phyloP scores from a whole-genome alignment of 1,139 yeast genomes.

The Yamadazyma buinensis region DNA sequence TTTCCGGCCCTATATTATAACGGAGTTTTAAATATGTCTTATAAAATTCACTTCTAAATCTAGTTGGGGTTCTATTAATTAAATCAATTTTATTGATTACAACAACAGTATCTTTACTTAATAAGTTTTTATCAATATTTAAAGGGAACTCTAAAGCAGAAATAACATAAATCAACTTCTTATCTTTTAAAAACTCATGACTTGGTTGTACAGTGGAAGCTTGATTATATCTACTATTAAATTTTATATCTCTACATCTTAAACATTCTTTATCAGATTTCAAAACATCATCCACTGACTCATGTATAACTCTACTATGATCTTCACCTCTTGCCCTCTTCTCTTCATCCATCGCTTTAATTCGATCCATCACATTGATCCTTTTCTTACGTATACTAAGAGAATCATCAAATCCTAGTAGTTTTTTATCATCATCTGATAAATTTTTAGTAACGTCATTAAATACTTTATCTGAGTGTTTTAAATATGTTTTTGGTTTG shows the following conservation, averaged over 20 bases:
- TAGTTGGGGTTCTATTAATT: constrained; percentile 32
- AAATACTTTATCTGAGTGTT: constrained; percentile 22
- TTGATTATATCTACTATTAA: constrained; percentile 31
- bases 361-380: too few species aligned
- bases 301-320: too few species aligned
- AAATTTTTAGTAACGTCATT: constrained; percentile 16
- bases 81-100: constrained; percentile 60
- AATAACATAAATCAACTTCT: constrained; percentile 52
- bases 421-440: constrained; percentile 19
- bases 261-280: constrained; percentile 31
- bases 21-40: constrained; percentile 37
- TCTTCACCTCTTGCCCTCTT: too few species aligned
- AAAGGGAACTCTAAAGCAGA: constrained; percentile 72
- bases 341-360: not conserved
- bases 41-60: constrained; percentile 42
- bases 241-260: constrained; percentile 52
- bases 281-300: not conserved
- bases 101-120: constrained; percentile 29
- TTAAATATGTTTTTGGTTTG: constrained; percentile 8
- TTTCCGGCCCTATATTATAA: constrained; percentile 38
- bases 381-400: too few species aligned
- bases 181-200: not conserved
- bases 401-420: too few species aligned
- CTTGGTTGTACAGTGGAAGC: constrained; percentile 2
- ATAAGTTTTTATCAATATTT: constrained; percentile 37